phyloP scores from a whole-genome alignment of 495 filamentous ascomycete species.

The Trichocladium antarcticum region DNA sequence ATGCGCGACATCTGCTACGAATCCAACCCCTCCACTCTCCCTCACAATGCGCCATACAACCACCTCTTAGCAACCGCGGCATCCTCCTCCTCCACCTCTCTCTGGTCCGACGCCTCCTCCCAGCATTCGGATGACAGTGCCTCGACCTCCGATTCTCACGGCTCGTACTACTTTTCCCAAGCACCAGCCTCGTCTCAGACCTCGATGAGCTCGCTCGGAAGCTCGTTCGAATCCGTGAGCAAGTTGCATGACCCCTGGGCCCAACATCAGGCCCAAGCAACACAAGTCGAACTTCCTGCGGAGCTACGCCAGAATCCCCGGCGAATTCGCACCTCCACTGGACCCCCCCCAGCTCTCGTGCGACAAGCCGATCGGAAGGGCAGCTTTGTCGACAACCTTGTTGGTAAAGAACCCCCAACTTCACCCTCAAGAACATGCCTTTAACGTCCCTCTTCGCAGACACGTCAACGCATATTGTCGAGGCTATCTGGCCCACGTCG shows the following conservation, averaged over 20 bases:
- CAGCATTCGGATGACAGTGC: conserved; percentile 39
- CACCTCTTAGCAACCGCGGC: conserved; percentile 58
- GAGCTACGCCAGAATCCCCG: conserved; percentile 75
- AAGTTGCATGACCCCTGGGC: conserved; percentile 25
- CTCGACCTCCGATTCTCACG: conserved; percentile 32
- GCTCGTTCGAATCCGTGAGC: conserved; percentile 18
- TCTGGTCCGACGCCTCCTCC: conserved; percentile 65
- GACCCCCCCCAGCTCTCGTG: conserved; percentile 68
- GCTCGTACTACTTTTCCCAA: conserved; percentile 29
- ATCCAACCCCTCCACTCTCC: conserved; percentile 33
- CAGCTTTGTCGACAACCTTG: conserved; percentile 93
- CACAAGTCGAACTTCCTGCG: conserved; percentile 43
- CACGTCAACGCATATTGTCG: conserved; percentile 93
- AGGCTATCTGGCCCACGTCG: conserved; percentile 89
- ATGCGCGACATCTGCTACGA: conserved; percentile 37
- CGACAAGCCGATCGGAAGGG: conserved; percentile 89
- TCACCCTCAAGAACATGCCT: conserved; percentile 15
- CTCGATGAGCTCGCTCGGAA: conserved; percentile 23
- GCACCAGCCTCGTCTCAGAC: conserved; percentile 20
- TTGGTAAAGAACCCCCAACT: conserved; percentile 72
- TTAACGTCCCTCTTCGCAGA: conserved; percentile 45
- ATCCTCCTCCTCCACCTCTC: conserved; percentile 63
- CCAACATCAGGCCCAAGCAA: conserved; percentile 14
- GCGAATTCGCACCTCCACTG: conserved; percentile 57
- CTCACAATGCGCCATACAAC: conserved; percentile 49